These are phyloP conservation scores for Candida glucosophila DNA, from an alignment of 1,139 yeast species.

Conservation along the genomic window DNA sequence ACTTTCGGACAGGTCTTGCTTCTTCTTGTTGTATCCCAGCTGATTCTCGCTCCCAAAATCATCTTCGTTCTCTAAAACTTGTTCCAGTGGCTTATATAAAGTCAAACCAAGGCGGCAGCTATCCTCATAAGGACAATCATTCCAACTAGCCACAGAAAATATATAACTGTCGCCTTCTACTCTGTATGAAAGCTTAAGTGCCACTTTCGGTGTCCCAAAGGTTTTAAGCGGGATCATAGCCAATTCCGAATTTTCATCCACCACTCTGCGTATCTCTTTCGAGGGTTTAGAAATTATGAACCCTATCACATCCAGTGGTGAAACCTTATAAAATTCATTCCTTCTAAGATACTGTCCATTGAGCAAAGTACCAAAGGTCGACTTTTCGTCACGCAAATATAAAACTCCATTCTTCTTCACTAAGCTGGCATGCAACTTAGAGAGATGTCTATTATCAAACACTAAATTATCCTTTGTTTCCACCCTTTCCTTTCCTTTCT, in stretches of 20 bases:
- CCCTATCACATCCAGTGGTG: constrained; percentile 20
- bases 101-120: no score
- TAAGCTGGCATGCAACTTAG: constrained; percentile 22
- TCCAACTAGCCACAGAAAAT: not conserved
- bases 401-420: constrained; percentile 10
- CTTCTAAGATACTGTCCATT: constrained; percentile 19
- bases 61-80: no score
- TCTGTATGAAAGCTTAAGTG: constrained; percentile 15
- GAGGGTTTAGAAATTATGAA: constrained; percentile 25
- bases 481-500: constrained; percentile 14
- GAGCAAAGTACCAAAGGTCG: constrained; percentile 35
- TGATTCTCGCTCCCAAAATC: no score
- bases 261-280: constrained; percentile 10
- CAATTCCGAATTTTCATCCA: constrained; percentile 6
- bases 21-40: no score
- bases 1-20: no score
- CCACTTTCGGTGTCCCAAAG: constrained; percentile 18
- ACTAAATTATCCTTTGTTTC: constrained; percentile 20
- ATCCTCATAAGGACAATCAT: no score
- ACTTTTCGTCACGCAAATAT: constrained; percentile 19
- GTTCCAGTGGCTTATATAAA: no score
- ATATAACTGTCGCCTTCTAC: constrained; percentile 6
- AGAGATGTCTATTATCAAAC: constrained; percentile 25
- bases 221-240: constrained; percentile 12
- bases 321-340: constrained; percentile 10